Percentiles rank a stretch among this genome's conserved stretches.
phyloP scores from a whole-genome alignment of 768 basidiomycete species.

The Amanita muscaria region DNA sequence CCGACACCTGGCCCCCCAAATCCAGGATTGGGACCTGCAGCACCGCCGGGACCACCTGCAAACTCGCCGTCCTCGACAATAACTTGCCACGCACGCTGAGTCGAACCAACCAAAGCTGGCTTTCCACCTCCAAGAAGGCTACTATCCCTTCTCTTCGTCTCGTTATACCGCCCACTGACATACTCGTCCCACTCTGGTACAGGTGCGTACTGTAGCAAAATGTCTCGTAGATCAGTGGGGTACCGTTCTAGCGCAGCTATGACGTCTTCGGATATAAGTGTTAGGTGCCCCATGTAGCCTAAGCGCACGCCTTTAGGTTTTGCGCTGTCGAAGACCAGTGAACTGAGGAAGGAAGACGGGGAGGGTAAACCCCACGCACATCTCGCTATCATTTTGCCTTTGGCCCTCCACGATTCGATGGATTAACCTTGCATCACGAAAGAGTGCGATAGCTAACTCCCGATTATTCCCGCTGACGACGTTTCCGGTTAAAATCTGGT shows the following conservation, averaged over 20 bases:
- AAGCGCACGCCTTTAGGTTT: constrained; percentile 73
- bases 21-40: no score
- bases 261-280: constrained; percentile 91
- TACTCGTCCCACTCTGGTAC: constrained; percentile 84
- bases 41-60: no score
- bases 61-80: constrained; percentile 47
- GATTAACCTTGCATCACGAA: constrained; percentile 79
- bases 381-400: constrained; percentile 64
- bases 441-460: constrained; percentile 74
- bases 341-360: constrained; percentile 3
- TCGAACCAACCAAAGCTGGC: constrained; percentile 41
- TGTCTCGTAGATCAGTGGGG: constrained; percentile 64
- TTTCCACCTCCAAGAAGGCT: constrained; percentile 82
- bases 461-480: constrained; percentile 79
- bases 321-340: constrained; percentile 29
- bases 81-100: constrained; percentile 47
- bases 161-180: constrained; percentile 74
- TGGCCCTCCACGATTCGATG: constrained; percentile 85
- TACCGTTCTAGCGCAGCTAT: constrained; percentile 84
- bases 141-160: constrained; percentile 77
- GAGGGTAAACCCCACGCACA: constrained; percentile 37
- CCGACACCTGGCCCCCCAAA: constrained; percentile 8
- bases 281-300: constrained; percentile 96
- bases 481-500: constrained; percentile 88
- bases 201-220: constrained; percentile 61